phyloP scores from a whole-genome alignment of 192 early-diverging fungal genomes.

The Coemansia guatemalensis region DNA sequence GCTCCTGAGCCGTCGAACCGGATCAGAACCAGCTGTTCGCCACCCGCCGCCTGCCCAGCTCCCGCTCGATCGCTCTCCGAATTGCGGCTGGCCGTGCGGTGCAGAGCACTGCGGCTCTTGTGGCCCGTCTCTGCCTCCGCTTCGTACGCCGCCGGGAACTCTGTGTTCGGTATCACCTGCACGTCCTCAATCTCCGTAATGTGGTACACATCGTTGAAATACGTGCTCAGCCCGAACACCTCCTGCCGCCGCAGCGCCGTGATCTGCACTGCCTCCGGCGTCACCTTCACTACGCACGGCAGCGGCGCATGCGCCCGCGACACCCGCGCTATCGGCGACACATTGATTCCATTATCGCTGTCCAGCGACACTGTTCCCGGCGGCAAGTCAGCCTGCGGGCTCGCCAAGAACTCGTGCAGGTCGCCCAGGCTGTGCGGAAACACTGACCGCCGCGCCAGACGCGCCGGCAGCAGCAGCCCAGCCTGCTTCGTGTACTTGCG shows the following conservation, averaged over 20 bases:
- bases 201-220: slow-evolving; percentile 85
- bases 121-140: slow-evolving; percentile 8
- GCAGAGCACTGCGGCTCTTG: slow-evolving; percentile 29
- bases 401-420: slow-evolving; percentile 71
- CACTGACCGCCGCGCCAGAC: slow-evolving; percentile 63
- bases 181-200: slow-evolving; percentile 80
- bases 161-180: slow-evolving; percentile 38
- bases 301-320: slow-evolving; percentile 63
- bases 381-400: slow-evolving; percentile 73
- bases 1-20: too few relatives aligned
- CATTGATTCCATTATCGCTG: slow-evolving; percentile 62
- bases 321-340: slow-evolving; percentile 68
- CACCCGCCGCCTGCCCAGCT: slow-evolving; percentile 8
- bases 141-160: slow-evolving; percentile 24
- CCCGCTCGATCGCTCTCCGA: slow-evolving; percentile 42
- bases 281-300: slow-evolving; percentile 81
- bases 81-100: slow-evolving; percentile 55
- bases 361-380: slow-evolving; percentile 75
- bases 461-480: slow-evolving; percentile 45
- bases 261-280: slow-evolving; percentile 80
- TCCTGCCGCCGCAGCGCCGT: slow-evolving; percentile 73
- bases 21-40: slow-evolving; percentile 72
- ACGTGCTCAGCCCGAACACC: slow-evolving; percentile 66
- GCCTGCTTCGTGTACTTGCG: slow-evolving; percentile 64
- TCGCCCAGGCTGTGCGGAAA: slow-evolving; percentile 71